Conservation (phyloP, 2,329 filamentous ascomycete species). For the Ascochyta fabae region DNA sequence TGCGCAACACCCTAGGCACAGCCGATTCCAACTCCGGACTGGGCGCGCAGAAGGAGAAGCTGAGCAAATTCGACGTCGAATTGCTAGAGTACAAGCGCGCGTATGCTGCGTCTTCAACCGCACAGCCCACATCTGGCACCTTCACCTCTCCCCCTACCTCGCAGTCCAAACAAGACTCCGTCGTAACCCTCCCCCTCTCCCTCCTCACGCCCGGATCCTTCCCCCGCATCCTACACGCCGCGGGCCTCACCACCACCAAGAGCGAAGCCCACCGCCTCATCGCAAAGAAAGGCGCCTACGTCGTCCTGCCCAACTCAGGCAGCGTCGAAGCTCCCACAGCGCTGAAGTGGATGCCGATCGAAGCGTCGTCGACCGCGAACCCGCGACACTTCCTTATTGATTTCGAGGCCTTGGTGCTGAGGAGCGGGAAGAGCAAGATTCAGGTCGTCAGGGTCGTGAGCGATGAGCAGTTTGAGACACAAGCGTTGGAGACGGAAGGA, state of each 20-base stretch:
- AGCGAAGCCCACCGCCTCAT: constrained; percentile 67
- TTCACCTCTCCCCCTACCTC: constrained; percentile 8
- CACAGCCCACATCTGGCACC: constrained; percentile 17
- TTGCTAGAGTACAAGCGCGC: constrained; percentile 36
- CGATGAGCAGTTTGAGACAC: constrained; percentile 59
- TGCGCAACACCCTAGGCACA: constrained; percentile 28
- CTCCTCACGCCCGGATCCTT: constrained; percentile 64
- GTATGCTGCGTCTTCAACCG: constrained; percentile 27
- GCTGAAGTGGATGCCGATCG: constrained; percentile 69
- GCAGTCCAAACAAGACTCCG: constrained; percentile 54
- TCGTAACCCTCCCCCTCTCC: constrained; percentile 66
- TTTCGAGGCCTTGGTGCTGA: constrained; percentile 60
- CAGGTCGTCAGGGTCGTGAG: constrained; percentile 62
- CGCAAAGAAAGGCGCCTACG: constrained; percentile 63
- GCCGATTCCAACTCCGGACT: constrained; percentile 6
- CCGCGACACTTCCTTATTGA: constrained; percentile 67
- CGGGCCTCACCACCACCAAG: constrained; percentile 63
- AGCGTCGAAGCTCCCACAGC: constrained; percentile 47
- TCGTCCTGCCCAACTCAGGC: constrained; percentile 56
- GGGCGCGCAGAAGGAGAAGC: constrained; percentile 7
- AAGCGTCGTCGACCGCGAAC: constrained; percentile 63
- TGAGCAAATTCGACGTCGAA: constrained; percentile 20
- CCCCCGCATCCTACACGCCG: constrained; percentile 64
- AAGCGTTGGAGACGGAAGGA: constrained; percentile 31
- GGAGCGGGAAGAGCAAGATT: constrained; percentile 67